Evolutionary conservation across 805 yeast species (phyloP).

Genomic region (Metschnikowia kunwiensis): DNA sequence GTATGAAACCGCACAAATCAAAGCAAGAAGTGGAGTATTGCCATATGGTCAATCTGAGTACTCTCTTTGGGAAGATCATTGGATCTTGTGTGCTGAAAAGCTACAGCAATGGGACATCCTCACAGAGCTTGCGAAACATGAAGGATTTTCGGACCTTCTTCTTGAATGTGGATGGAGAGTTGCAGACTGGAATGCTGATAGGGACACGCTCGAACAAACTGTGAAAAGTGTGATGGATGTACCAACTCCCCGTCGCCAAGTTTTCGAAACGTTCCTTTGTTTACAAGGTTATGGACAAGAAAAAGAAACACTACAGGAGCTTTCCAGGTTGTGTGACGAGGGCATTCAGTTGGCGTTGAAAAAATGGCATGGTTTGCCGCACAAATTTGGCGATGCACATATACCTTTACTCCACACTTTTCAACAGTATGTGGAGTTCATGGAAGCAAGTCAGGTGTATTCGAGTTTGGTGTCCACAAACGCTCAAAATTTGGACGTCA

Average conservation of each 20-base stretch:
- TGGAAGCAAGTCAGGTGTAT: slow-evolving; percentile 95
- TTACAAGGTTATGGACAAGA: slow-evolving; percentile 93
- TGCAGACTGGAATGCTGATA: slow-evolving; percentile 95
- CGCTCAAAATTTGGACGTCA: slow-evolving; percentile 86
- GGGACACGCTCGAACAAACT: slow-evolving; percentile 90
- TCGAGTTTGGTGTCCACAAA: slow-evolving; percentile 84
- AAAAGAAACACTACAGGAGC: slow-evolving; percentile 78
- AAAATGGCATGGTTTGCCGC: slow-evolving; percentile 91
- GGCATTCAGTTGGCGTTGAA: slow-evolving; percentile 90
- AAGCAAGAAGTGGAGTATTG: slow-evolving; percentile 89
- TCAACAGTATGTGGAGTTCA: slow-evolving; percentile 95
- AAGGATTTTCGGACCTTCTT: slow-evolving; percentile 90
- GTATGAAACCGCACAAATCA: slow-evolving; percentile 94
- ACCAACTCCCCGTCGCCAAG: slow-evolving; percentile 95
- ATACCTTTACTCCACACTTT: slow-evolving; percentile 86
- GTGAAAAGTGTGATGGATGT: slow-evolving; percentile 97
- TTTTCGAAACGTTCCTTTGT: slow-evolving; percentile 89
- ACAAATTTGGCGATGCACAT: slow-evolving; percentile 75
- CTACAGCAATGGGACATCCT: slow-evolving; percentile 97
- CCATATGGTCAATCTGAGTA: slow-evolving; percentile 96
- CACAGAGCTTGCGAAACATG: slow-evolving; percentile 95
- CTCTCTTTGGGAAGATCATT: slow-evolving; percentile 96
- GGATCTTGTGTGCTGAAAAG: slow-evolving; percentile 97
- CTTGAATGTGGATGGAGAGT: slow-evolving; percentile 99
- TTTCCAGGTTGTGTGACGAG: slow-evolving; percentile 86